These are phyloP conservation scores for Casuarina equisetifolia DNA, from an alignment of 306 rosid genomes.

Conservation along the genomic window DNA sequence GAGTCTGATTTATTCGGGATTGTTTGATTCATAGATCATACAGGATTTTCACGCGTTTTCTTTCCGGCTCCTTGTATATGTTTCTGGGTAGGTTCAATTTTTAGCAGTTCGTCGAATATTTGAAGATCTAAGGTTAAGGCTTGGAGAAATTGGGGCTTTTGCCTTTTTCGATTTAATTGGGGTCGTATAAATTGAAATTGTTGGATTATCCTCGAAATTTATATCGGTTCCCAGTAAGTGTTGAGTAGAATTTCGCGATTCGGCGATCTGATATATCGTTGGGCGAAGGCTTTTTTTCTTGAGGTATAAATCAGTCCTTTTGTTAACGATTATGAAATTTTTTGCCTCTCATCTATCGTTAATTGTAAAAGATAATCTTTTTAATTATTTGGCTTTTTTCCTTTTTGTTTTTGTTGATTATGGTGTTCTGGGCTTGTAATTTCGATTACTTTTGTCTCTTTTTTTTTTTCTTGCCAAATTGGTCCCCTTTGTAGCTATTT, in stretches of 20 bases:
- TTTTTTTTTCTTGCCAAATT: constrained; percentile 7
- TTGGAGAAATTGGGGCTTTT: constrained; percentile 49
- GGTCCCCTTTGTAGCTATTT: constrained; percentile 10
- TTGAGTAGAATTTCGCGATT: constrained; percentile 21
- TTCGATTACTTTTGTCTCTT: background rate
- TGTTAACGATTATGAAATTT: constrained; percentile 5
- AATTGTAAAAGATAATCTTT: background rate
- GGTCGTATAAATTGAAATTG: constrained; percentile 35
- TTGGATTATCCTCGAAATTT: constrained; percentile 3
- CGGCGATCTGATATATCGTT: constrained; percentile 27
- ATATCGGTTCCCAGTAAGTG: constrained; percentile 13
- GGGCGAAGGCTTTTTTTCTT: constrained; percentile 22
- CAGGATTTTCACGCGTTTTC: background rate
- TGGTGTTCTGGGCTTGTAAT: background rate
- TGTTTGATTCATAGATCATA: constrained; percentile 15
- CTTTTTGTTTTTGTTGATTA: no score
- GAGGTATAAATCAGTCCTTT: constrained; percentile 36
- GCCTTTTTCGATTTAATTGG: constrained; percentile 30
- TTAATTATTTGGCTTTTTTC: background rate
- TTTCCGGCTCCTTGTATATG: constrained; percentile 17
- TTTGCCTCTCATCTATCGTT: background rate
- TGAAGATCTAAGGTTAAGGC: constrained; percentile 67
- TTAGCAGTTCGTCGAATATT: constrained; percentile 11
- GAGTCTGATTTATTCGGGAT: constrained; percentile 13
- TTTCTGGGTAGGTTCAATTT: constrained; percentile 13